phyloP scores from a whole-genome alignment of 306 rosid species.

The Quercus cerris region DNA sequence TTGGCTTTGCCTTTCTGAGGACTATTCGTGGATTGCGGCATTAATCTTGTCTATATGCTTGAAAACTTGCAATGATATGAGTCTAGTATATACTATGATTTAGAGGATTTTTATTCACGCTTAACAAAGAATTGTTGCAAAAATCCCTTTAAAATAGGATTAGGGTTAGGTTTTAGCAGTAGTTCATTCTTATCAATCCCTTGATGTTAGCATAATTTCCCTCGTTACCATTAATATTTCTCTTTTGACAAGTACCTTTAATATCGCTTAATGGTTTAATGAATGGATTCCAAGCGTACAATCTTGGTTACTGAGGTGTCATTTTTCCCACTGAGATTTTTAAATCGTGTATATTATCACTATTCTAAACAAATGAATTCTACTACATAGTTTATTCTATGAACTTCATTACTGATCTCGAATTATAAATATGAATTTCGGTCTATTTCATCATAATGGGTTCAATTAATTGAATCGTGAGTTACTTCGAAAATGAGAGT shows the following conservation, averaged over 20 bases:
- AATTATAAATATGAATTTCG: background rate
- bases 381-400: background rate
- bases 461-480: background rate
- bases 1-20: background rate
- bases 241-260: slow-evolving; percentile 3
- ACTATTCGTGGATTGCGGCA: background rate
- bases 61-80: background rate
- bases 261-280: background rate
- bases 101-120: background rate
- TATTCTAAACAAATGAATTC: background rate
- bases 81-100: background rate
- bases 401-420: background rate
- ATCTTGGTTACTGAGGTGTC: background rate
- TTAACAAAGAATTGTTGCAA: background rate
- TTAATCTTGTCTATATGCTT: background rate
- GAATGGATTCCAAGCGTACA: background rate
- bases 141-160: background rate
- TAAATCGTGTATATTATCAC: background rate
- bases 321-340: background rate
- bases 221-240: slow-evolving; percentile 3
- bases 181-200: background rate
- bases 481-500: background rate
- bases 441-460: too few relatives aligned
- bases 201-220: background rate
- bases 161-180: background rate